Evolutionary conservation across 352 stramenopile genomes (phyloP), one percentile per base, ranked within the genome.

Genomic region (Globisporangium emineosum): DNA sequence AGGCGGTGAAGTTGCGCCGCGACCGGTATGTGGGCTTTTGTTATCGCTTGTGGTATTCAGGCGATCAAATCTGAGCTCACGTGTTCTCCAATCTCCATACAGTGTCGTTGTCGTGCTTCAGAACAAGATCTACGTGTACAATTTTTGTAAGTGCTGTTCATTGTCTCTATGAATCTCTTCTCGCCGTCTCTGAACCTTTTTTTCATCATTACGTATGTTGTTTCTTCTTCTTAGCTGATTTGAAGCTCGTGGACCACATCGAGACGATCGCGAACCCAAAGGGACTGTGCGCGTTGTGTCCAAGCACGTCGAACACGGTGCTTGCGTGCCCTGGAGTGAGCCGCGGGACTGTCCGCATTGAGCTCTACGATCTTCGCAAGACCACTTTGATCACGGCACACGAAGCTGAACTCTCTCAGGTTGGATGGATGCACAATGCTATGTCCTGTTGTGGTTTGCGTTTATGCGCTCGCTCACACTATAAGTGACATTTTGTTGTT

Each of bases 121-220:
- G 56, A 97, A 98, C 85, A 96, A 98, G 66, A 96, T 98, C 51
- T 99, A 98, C 73, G 94, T 98, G 40, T 99, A 99, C 83, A 97
- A 98, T 69, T 99, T 99, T 65, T 87, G 86, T 94, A 69, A 52
- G 78, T 73, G n/a, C n/a, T n/a, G n/a, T n/a, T n/a, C n/a, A n/a
- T n/a, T n/a, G n/a, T n/a, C n/a, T n/a, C n/a, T n/a, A n/a, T n/a
- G n/a, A n/a, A n/a, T n/a, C n/a, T n/a, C 5, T 7, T 13, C 17
- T n/a, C 33, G 21, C 17, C 2, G 13, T 21, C 49, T 21, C 10
- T 37, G n/a, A 35, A 56, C 17, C 12, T 51, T 78, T 49, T 73
- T 23, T 50, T 25, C 51, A 19, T 19, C n/a, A 29, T 50, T 60
- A n/a, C n/a, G 19, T 25, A 7, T 70, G 12, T 25, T 67, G n/a